Conservation (phyloP, 139 green algal genomes). For the Volvox africanus region DNA sequence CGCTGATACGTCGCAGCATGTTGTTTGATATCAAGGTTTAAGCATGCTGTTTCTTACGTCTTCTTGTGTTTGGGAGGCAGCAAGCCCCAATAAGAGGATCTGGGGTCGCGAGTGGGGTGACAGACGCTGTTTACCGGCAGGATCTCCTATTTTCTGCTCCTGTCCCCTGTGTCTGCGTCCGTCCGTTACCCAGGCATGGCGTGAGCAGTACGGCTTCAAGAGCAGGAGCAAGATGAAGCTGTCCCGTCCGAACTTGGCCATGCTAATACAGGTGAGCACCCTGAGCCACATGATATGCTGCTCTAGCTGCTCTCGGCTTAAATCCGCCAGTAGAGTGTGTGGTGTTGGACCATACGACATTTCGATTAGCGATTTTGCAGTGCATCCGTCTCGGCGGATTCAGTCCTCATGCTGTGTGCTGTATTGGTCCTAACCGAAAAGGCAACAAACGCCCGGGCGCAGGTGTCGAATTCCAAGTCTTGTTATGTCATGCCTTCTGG, state of each 20-base stretch:
- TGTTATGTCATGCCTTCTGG: no score
- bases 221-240: background rate
- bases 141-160: background rate
- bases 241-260: conserved; percentile 10
- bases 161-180: background rate
- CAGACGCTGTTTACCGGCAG: background rate
- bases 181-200: conserved; percentile 10
- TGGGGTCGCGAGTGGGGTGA: background rate
- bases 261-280: conserved; percentile 19
- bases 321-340: no score
- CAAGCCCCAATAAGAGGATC: no score
- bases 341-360: background rate
- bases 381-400: no score
- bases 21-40: background rate
- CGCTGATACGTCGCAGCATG: no score
- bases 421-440: no score
- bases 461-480: no score
- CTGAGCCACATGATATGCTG: no score
- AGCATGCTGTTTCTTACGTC: background rate
- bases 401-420: no score
- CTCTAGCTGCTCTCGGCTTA: no score
- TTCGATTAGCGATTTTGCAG: background rate
- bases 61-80: background rate
- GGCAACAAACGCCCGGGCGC: no score
- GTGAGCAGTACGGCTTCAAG: background rate